Evolutionary conservation across 2,329 filamentous ascomycete species (phyloP), one percentile per base, ranked within the genome.

Genomic region (Penicillium decumbens): DNA sequence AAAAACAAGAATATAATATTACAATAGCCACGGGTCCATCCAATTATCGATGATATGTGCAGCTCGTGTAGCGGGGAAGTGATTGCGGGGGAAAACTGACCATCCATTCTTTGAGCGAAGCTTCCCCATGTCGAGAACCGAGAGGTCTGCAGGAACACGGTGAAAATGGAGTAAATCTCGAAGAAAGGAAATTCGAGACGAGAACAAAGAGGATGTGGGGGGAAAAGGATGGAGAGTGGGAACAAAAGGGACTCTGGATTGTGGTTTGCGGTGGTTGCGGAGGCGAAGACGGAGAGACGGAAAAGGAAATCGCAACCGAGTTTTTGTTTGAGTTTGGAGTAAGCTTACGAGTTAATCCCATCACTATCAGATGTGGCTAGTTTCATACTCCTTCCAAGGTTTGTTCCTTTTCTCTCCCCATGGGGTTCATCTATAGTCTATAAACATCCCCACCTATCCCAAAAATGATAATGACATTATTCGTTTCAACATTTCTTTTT

Each of bases 41-140:
- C 24, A 27, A 29, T 28, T 47, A n/a, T n/a, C n/a, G n/a, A n/a
- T n/a, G n/a, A n/a, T n/a, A n/a, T n/a, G 39, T 29, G 18, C 13
- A 47, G 29, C n/a, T 27, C n/a, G 24, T 42, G 30, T 38, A 35
- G n/a, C 13, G 20, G 35, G 42, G 41, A 41, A 35, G 15, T 24
- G n/a, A 32, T 45, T n/a, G 23, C n/a, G 41, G 35, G 46, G 27
- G 24, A 41, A 18, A 20, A 49, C 47, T 40, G 4, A 49, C 41
- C 41, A 49, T 49, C 47, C 47, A 29, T 41, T 27, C 29, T 29
- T 49, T 23, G 47, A 49, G 29, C 47, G 47, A 49, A 49, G 41
- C 37, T 49, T 49, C 20, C 41, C 47, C 47, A 49, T 49, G 9
- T 30, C 20, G 40, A 35, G 7, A 41, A 18, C 29, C 28, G n/a